These are phyloP conservation scores for Amanita thiersii DNA, from an alignment of 768 basidiomycete genomes.

Conservation along the genomic window DNA sequence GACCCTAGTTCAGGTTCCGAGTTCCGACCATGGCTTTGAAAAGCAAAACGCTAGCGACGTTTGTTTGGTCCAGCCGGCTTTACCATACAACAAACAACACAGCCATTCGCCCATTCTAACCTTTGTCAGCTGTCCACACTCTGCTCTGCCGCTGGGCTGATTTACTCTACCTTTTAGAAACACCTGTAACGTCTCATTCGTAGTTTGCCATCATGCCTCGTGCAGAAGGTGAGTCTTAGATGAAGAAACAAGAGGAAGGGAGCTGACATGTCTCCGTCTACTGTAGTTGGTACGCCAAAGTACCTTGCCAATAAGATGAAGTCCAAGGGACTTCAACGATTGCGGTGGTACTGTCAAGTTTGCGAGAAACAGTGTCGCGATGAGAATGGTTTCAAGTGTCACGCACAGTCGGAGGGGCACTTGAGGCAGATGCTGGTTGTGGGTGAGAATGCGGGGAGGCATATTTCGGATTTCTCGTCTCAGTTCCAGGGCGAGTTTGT, in stretches of 20 bases:
- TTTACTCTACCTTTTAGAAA: not conserved
- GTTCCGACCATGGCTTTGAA: not conserved
- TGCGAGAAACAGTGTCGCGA: conserved; percentile 98
- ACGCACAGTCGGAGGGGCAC: conserved; percentile 82
- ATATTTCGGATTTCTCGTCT: conserved; percentile 84
- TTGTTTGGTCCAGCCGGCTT: conserved; percentile 3
- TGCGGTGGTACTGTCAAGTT: conserved; percentile 98
- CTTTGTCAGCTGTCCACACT: not conserved
- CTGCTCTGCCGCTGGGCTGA: too few species aligned
- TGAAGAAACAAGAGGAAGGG: not conserved
- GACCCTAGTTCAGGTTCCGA: not conserved
- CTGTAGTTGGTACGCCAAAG: conserved; percentile 83
- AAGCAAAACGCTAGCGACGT: not conserved
- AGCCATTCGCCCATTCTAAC: not conserved
- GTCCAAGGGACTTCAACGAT: conserved; percentile 90
- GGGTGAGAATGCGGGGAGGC: conserved; percentile 86
- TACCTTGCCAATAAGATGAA: conserved; percentile 95
- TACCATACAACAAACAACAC: conserved; percentile 1
- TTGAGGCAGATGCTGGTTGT: conserved; percentile 96
- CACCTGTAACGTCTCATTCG: not conserved
- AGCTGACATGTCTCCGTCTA: conserved; percentile 2
- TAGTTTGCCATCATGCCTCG: conserved; percentile 57
- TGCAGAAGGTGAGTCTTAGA: conserved; percentile 57
- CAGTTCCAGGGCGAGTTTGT: conserved; percentile 93
- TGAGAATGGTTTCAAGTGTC: conserved; percentile 99